A percentile compares a stretch with the other conserved stretches of the same genome.
Evolutionary conservation across 108 stramenopile species (phyloP).

Genomic region (Stephanodiscus minutulus): DNA sequence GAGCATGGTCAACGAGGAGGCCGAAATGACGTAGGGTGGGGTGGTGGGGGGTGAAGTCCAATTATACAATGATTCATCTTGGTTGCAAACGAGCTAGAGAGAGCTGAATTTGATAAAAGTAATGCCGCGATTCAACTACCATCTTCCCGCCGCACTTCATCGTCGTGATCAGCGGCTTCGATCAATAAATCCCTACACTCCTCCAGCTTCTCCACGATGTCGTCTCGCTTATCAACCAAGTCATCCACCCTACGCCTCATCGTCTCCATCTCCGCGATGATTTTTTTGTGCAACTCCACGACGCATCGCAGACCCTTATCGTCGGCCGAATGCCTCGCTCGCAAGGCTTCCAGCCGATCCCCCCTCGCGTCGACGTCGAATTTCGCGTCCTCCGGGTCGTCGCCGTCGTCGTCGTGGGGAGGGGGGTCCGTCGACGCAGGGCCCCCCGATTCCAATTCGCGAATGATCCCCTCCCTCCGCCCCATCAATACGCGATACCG

Average conservation of each 20-base stretch:
- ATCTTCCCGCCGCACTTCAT: background rate
- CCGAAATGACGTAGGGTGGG: constrained; percentile 33
- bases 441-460: background rate
- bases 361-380: background rate
- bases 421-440: no score
- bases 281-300: constrained; percentile 6
- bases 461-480: constrained; percentile 1
- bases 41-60: background rate
- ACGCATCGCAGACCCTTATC: constrained; percentile 9
- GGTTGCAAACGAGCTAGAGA: no score
- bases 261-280: constrained; percentile 26
- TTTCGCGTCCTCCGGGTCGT: constrained; percentile 6
- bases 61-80: no score
- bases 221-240: constrained; percentile 15
- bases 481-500: constrained; percentile 15
- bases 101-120: no score
- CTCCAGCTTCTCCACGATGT: constrained; percentile 10
- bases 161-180: constrained; percentile 12
- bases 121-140: no score
- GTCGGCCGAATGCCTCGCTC: background rate
- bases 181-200: constrained; percentile 18
- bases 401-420: background rate
- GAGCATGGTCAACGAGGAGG: constrained; percentile 19
- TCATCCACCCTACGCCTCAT: constrained; percentile 23
- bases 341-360: background rate